Base-by-base conservation (phyloP, 2,329 filamentous ascomycete genomes). In the Beauveria varroae region DNA sequence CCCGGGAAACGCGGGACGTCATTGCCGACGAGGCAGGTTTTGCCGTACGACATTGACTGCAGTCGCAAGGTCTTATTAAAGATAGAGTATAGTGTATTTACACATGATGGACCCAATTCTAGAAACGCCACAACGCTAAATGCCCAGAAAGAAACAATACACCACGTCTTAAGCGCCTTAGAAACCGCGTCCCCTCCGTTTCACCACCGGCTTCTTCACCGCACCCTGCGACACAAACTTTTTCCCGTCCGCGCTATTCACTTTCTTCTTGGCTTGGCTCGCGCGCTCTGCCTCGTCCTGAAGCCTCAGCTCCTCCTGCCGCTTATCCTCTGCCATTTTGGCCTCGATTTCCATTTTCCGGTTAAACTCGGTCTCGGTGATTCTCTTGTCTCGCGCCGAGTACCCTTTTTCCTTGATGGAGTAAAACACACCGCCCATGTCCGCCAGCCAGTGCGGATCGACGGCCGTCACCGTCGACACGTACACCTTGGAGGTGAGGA, bases 321-420 rank as follows among this genome's bases (percentile, higher is more conserved):
- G 83, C 72, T 91, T 91, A 71, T 97, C 93, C 65, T 89, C 87
- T 1, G 89, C 91, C 89, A 97, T 97, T 75, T 96, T 86, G 3
- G 89, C 82, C 76, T 97, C 93, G 64, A 97, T 93, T 75, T 97
- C 93, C 82, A 96, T 92, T 74, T 90, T 92, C 57, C 86, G 82
- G 71, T 96, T 97, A 73, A 96, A 96, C 72, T 97, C 93, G 18
- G 87, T 88, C 76, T 98, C 93, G 0, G 89, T 93, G 53, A 96
- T 85, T 59, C 90, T 84, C 75, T 92, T 93, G 69, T 96, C 90
- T 28, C 90, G 82, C 14, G 88, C 86, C 16, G 90, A 96, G 72
- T 96, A 99, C 1, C 93, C 95, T 75, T 99, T 99, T 76, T 98
- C 93, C 76, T 96, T 97, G 70, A 99, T 84, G 1, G 89, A 95